These are phyloP conservation scores for Fusarium cyanostomum DNA, from an alignment of 2,329 filamentous ascomycete species.

Conservation along the genomic window DNA sequence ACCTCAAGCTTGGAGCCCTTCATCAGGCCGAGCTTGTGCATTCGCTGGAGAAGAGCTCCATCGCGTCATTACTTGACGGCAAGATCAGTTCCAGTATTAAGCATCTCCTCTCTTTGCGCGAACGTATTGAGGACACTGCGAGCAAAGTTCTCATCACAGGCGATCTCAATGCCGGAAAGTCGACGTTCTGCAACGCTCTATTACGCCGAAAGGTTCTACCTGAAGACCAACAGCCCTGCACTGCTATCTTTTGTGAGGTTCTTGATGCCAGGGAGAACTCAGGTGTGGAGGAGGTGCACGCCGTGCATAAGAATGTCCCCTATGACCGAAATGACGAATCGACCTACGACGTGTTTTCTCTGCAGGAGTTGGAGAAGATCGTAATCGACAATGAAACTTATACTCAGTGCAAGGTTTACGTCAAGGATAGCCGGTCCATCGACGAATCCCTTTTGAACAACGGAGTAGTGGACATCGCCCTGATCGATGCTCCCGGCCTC, in stretches of 20 bases:
- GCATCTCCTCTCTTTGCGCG: conserved; percentile 84
- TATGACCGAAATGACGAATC: conserved; percentile 94
- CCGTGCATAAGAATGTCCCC: conserved; percentile 79
- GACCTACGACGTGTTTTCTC: conserved; percentile 86
- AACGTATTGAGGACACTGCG: conserved; percentile 95
- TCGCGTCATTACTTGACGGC: conserved; percentile 89
- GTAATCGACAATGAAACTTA: conserved; percentile 90
- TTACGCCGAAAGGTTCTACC: conserved; percentile 90
- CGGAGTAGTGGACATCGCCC: conserved; percentile 94
- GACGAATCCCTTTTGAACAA: conserved; percentile 97
- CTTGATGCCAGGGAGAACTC: conserved; percentile 91
- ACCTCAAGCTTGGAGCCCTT: conserved; percentile 87
- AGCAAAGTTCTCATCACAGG: conserved; percentile 97
- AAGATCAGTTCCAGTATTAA: conserved; percentile 95
- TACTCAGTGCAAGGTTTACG: conserved; percentile 95
- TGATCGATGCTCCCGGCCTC: conserved; percentile 95
- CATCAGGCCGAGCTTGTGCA: conserved; percentile 93
- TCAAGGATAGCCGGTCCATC: conserved; percentile 87
- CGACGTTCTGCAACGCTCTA: conserved; percentile 98
- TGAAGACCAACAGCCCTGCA: conserved; percentile 97
- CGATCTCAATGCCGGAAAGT: conserved; percentile 96
- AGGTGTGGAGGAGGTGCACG: conserved; percentile 93
- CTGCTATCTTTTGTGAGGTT: conserved; percentile 98
- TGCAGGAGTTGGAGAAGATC: conserved; percentile 85
- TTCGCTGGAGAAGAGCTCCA: conserved; percentile 89